Evolutionary conservation across 495 filamentous ascomycete genomes (phyloP), one percentile per base, ranked within the genome.

Genomic region (Aspergillus coremiiformis): DNA sequence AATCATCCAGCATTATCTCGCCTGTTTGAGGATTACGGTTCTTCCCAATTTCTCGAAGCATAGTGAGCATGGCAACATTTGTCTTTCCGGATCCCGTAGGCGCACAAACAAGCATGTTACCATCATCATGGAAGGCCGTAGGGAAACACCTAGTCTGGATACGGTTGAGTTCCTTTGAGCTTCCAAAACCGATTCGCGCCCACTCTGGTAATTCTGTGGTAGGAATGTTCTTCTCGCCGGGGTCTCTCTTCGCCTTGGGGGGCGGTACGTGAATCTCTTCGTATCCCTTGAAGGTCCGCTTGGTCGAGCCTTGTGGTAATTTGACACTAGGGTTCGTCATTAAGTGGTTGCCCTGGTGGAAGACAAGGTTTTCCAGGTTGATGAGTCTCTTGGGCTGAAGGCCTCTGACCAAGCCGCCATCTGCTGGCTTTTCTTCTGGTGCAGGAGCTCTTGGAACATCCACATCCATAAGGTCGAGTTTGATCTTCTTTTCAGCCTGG

Each of bases 61-160:
- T 95, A 5, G 90, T 82, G 33, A 99, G 79, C 94, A 99, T 96
- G 23, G 91, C 93, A 53, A 99, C 93, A 63, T 99, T 99, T 10
- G 93, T 99, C 72, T 99, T 99, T 61, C 93, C 93, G 61, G 90
- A 95, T 50, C 93, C 93, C 15, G 93, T 99, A 0, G 93, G 93
- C 4, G 93, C 93, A 69, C 93, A 99, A 58, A 99, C 84, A 15
- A 99, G 84, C 84, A 97, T 87, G 65, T 99, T 99, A 1, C 88
- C 90, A 71, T 99, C 93, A 53, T 95, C 87, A 43, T 89, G 79
- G 64, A 99, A 99, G 1, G 93, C 93, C 1, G 85, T 78, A 2
- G 90, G 89, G 61, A 81, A 99, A 62, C 92, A 96, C 67, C 82
- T 86, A 8, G 92, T 91, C 65, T 99, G 93, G 21, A 99, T 90